These are phyloP conservation scores for Andrographis paniculata DNA, from an alignment of 305 asterid species.

Conservation along the genomic window DNA sequence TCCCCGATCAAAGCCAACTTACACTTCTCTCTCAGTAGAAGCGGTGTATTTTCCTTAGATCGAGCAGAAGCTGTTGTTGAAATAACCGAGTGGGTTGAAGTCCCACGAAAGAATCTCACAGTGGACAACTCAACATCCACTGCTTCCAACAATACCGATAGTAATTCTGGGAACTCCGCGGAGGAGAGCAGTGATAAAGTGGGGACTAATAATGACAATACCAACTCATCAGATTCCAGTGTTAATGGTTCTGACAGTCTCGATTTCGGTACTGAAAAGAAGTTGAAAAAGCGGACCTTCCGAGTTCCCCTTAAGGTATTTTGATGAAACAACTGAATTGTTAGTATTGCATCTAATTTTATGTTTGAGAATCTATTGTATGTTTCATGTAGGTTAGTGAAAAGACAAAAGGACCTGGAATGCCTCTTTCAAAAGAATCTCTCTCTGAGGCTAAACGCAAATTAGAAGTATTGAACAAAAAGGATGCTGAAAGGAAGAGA, in stretches of 20 bases:
- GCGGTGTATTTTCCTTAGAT: conserved; percentile 79
- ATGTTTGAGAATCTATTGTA: conserved; percentile 15
- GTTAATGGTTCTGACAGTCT: conserved; percentile 37
- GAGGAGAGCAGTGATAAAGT: conserved; percentile 52
- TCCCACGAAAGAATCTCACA: conserved; percentile 77
- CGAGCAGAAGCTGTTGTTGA: conserved; percentile 92
- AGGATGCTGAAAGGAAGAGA: conserved; percentile 92
- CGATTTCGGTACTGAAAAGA: conserved; percentile 74
- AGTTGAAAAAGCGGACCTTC: conserved; percentile 84
- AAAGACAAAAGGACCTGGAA: conserved; percentile 79
- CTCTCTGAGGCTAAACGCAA: conserved; percentile 55
- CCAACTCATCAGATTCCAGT: conserved; percentile 18
- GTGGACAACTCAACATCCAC: conserved; percentile 70
- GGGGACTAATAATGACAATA: conserved; percentile 3
- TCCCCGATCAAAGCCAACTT: conserved; percentile 90
- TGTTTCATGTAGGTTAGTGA: conserved; percentile 49
- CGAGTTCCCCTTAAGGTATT: conserved; percentile 83
- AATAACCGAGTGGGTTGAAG: conserved; percentile 97
- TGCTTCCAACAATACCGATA: conserved; percentile 49
- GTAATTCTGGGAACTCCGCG: conserved; percentile 35
- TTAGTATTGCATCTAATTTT: conserved; percentile 9
- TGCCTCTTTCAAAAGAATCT: conserved; percentile 67
- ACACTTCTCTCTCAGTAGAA: conserved; percentile 95
- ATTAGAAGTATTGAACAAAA: conserved; percentile 75
- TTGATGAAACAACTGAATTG: conserved; percentile 7